Evolutionary conservation across 2,329 filamentous ascomycete genomes (phyloP), one percentile per base, ranked within the genome.

Genomic region (Talaromyces sp.): DNA sequence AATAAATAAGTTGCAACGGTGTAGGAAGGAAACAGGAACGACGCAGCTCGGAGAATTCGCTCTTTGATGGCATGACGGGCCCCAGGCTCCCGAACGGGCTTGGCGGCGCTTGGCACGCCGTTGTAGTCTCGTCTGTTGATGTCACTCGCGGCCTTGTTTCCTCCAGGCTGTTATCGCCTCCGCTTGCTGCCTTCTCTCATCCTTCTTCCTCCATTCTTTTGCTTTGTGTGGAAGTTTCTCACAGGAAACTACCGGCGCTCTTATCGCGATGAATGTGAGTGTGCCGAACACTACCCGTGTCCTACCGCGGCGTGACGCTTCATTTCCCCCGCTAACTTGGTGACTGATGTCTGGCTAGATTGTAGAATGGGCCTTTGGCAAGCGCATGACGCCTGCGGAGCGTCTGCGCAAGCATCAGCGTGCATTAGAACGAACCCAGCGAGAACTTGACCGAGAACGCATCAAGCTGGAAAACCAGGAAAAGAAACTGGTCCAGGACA

Each of bases 321-420:
- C 7, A 17, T 27, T 52, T 19, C 49, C 49, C 28, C 55, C 64
- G 55, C 61, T 63, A 62, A 63, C 58, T 61, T 68, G 33, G 33
- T 13, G 63, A 69, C 60, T 61, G 57, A 60, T 22, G 39, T 10
- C 64, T 65, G 63, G 66, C n/a, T 70, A 97, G 91, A 91, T 98
- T 74, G 85, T 99, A 65, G 95, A 99, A 85, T 99, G 95, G 93
- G 93, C 93, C 44, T 99, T 99, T 74, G 95, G 95, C 68, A 98
- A 97, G 85, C 95, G 95, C 78, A 96, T 98, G 86, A 99, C 95
- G 82, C 93, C 95, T 4, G 92, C 92, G 63, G 80, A 82, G 73
- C 78, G 80, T 67, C 73, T 82, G 65, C 79, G 80, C 68, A 82
- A 82, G 83, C 96, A 99, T 78, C 95, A 98, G 80, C 87, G 95